Percentiles rank a stretch among this genome's conserved stretches.
These are phyloP conservation scores for Chenopodium quinoa DNA, from an alignment of 148 eudicot genomes.

Conservation along the genomic window DNA sequence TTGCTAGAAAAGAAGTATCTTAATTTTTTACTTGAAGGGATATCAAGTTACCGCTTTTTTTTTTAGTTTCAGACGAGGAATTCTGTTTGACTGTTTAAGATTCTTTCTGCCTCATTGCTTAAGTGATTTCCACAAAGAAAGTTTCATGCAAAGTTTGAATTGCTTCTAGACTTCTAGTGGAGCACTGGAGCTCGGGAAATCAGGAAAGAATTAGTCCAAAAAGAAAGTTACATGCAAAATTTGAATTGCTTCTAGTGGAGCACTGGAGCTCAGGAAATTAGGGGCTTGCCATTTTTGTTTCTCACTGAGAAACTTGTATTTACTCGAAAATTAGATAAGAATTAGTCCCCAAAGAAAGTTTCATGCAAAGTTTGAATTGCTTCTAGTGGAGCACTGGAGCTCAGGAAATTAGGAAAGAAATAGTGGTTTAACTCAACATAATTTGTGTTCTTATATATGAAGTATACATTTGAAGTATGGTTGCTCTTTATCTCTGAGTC, in stretches of 20 bases:
- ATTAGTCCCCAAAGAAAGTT: not conserved
- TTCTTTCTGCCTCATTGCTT: not conserved
- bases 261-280: too few relatives aligned
- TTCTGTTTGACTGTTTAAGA: too few relatives aligned
- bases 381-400: not conserved
- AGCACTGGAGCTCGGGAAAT: not conserved
- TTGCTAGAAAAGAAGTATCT: too few relatives aligned
- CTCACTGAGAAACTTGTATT: too few relatives aligned
- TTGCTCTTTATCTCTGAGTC: too few relatives aligned
- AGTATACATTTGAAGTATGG: too few relatives aligned
- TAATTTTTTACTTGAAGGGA: not conserved
- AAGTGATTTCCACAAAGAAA: not conserved
- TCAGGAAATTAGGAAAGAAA: not conserved
- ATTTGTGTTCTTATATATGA: too few relatives aligned
- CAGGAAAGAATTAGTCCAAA: not conserved
- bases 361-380: not conserved
- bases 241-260: too few relatives aligned
- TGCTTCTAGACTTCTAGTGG: not conserved
- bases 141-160: not conserved
- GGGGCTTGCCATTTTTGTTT: too few relatives aligned
- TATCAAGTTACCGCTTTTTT: not conserved
- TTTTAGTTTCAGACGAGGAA: too few relatives aligned
- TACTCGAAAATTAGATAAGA: too few relatives aligned
- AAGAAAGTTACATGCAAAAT: too few relatives aligned
- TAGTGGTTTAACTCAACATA: not conserved